phyloP scores from a whole-genome alignment of 2,329 filamentous ascomycete species.

The Ophiostoma montium region DNA sequence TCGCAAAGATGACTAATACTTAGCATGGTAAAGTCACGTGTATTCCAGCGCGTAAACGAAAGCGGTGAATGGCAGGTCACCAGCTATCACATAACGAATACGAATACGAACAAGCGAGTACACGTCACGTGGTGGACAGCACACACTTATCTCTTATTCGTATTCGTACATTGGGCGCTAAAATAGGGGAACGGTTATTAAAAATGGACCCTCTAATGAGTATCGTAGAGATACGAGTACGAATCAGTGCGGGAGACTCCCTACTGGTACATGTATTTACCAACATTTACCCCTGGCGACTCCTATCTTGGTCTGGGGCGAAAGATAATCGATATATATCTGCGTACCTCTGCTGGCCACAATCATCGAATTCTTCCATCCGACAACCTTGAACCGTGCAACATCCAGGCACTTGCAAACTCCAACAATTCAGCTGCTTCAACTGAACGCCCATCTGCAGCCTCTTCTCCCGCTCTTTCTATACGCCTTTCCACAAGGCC shows the following conservation, averaged over 20 bases:
- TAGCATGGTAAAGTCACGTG: no score
- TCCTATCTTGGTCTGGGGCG: background rate
- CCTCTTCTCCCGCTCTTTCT: background rate
- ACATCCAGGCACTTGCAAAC: background rate
- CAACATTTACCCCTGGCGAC: conserved; percentile 7
- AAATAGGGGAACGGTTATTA: background rate
- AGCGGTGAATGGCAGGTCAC: no score
- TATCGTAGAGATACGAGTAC: background rate
- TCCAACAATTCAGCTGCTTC: background rate
- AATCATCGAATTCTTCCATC: background rate
- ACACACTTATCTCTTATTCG: conserved; percentile 11
- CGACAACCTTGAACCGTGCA: no score
- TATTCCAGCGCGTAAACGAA: no score
- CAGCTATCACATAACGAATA: no score
- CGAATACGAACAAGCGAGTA: no score
- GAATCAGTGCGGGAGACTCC: background rate
- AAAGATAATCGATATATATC: conserved; percentile 3
- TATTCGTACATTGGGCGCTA: conserved; percentile 10
- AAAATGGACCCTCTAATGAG: background rate
- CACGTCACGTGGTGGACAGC: background rate
- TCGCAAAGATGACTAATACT: conserved; percentile 1
- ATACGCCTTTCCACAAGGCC: conserved; percentile 9
- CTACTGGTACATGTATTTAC: background rate
- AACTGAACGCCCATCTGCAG: background rate
- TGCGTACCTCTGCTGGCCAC: background rate